These are phyloP conservation scores for Calonectria montana DNA, from an alignment of 2,329 filamentous ascomycete genomes.

Conservation along the genomic window DNA sequence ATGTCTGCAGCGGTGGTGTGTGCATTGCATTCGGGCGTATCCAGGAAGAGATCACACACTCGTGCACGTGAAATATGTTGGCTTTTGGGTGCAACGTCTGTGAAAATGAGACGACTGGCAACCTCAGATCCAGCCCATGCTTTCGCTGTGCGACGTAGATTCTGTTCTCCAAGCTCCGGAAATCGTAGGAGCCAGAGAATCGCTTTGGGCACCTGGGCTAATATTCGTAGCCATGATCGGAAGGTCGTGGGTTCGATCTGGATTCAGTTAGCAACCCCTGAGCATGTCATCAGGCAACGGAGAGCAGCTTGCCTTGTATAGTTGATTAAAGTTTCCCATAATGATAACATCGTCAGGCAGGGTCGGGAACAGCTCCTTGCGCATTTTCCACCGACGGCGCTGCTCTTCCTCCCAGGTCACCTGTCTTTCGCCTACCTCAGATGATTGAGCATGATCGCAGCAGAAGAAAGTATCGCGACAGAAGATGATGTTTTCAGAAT, in stretches of 20 bases:
- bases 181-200: conserved; percentile 97
- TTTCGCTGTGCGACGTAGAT: conserved; percentile 82
- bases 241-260: conserved; percentile 98
- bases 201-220: conserved; percentile 85
- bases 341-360: conserved; percentile 88
- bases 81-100: conserved; percentile 94
- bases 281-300: background rate
- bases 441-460: conserved; percentile 94
- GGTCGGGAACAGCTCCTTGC: conserved; percentile 88
- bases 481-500: conserved; percentile 96
- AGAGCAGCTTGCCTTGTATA: conserved; percentile 83
- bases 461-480: conserved; percentile 97
- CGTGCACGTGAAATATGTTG: conserved; percentile 93
- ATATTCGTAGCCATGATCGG: conserved; percentile 92
- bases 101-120: conserved; percentile 89
- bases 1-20: conserved; percentile 98
- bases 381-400: conserved; percentile 86
- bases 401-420: conserved; percentile 89
- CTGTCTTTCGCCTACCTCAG: conserved; percentile 74
- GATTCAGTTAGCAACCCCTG: conserved; percentile 12
- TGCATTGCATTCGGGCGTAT: conserved; percentile 97
- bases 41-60: conserved; percentile 93
- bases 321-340: conserved; percentile 96
- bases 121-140: conserved; percentile 89
- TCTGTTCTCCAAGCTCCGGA: conserved; percentile 89